Percentiles rank a stretch among this genome's conserved stretches.
These are phyloP conservation scores for Nepenthes mirabilis DNA, from an alignment of 148 eudicot genomes.

Conservation along the genomic window DNA sequence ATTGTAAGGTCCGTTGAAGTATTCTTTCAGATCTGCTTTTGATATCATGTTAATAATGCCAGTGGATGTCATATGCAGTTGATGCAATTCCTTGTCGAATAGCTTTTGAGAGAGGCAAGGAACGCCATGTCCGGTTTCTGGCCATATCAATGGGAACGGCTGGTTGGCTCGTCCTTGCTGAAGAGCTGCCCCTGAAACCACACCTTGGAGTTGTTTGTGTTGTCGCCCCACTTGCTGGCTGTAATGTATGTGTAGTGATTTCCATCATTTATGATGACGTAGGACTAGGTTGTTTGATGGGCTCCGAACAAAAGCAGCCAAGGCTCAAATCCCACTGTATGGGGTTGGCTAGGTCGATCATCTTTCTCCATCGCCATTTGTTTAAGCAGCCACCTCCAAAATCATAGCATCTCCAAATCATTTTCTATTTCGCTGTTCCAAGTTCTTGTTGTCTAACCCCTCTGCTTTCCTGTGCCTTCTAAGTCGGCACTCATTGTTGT, in stretches of 20 bases:
- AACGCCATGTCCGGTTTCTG: slow-evolving; percentile 71
- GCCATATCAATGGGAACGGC: slow-evolving; percentile 59
- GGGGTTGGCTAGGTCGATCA: no score
- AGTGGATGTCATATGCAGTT: slow-evolving; percentile 28
- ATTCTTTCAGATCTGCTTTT: neutral
- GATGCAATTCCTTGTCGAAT: slow-evolving; percentile 96
- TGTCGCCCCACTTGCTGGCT: slow-evolving; percentile 85
- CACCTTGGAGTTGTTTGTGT: slow-evolving; percentile 66
- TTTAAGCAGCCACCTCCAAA: no score
- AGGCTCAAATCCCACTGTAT: no score
- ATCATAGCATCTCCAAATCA: no score
- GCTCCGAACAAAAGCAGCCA: no score
- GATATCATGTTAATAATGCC: neutral
- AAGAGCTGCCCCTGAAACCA: slow-evolving; percentile 55
- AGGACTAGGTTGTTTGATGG: no score
- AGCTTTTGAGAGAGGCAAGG: slow-evolving; percentile 95
- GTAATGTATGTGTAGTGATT: slow-evolving; percentile 46
- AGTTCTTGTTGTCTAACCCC: no score
- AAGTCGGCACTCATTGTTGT: no score
- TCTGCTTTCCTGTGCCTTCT: no score
- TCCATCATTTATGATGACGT: neutral
- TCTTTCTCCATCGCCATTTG: no score
- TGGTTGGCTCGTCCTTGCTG: slow-evolving; percentile 89
- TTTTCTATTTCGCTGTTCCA: no score
- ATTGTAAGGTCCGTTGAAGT: no score